Evolutionary conservation across 352 stramenopile species (phyloP).

Genomic region (Globisporangium perplexum): DNA sequence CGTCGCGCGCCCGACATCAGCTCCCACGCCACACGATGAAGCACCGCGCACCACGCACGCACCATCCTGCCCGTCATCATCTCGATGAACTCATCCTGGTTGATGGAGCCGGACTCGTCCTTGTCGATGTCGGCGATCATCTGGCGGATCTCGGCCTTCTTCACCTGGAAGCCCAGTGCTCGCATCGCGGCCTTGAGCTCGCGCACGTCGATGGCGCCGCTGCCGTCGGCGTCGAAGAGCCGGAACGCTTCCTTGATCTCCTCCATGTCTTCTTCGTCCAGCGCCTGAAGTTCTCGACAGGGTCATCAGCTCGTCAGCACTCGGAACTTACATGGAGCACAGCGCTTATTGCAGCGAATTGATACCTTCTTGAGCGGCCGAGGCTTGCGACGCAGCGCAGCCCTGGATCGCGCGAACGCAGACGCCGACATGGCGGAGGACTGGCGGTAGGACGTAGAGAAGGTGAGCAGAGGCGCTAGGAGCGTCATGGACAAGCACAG

Average conservation of each 20-base stretch:
- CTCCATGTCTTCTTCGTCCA: constrained; percentile 91
- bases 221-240: constrained; percentile 92
- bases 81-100: constrained; percentile 93
- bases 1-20: too few relatives aligned
- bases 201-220: constrained; percentile 86
- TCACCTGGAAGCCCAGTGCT: constrained; percentile 91
- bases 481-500: too few relatives aligned
- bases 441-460: neutral
- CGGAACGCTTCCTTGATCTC: constrained; percentile 94
- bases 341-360: too few relatives aligned
- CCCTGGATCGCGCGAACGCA: constrained; percentile 57
- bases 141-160: constrained; percentile 90
- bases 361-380: constrained; percentile 62
- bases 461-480: too few relatives aligned
- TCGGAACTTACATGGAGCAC: too few relatives aligned
- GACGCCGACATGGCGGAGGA: constrained; percentile 38
- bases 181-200: constrained; percentile 95
- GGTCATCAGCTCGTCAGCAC: neutral
- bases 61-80: constrained; percentile 95
- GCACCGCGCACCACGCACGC: too few relatives aligned
- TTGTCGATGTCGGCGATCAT: constrained; percentile 95
- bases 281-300: constrained; percentile 16
- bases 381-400: constrained; percentile 51
- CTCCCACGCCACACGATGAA: too few relatives aligned
- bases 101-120: constrained; percentile 83